Conservation (phyloP, 208 protist species). For the Blastocrithidia nonstop region DNA sequence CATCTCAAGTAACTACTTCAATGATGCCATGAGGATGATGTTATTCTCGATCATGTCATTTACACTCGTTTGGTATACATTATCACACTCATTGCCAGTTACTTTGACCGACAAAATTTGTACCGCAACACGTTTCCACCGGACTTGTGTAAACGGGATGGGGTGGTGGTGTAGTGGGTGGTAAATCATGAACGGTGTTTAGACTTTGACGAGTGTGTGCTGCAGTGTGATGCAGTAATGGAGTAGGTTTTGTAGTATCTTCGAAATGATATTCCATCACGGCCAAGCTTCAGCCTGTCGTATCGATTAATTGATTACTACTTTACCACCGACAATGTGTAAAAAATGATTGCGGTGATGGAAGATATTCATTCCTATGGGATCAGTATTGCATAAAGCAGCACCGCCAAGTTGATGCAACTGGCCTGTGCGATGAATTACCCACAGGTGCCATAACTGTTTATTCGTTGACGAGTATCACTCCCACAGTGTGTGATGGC, state of each 20-base stretch:
- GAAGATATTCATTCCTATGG: conserved; percentile 68
- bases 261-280: conserved; percentile 43
- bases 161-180: conserved; percentile 81
- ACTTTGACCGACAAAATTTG: conserved; percentile 81
- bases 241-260: conserved; percentile 73
- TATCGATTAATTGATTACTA: conserved; percentile 84
- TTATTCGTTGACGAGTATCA: conserved; percentile 64
- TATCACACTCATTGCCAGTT: conserved; percentile 79
- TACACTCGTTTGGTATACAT: conserved; percentile 78
- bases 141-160: conserved; percentile 70
- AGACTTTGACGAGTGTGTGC: conserved; percentile 74
- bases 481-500: conserved; percentile 78
- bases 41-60: conserved; percentile 79
- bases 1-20: conserved; percentile 57
- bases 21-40: conserved; percentile 61
- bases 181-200: conserved; percentile 39
- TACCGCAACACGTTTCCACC: conserved; percentile 59
- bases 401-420: conserved; percentile 83
- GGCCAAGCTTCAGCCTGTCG: conserved; percentile 68
- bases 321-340: conserved; percentile 82
- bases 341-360: conserved; percentile 83
- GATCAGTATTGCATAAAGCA: conserved; percentile 68
- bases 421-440: conserved; percentile 77
- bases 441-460: conserved; percentile 59
- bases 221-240: conserved; percentile 73